phyloP scores from a whole-genome alignment of 2,329 filamentous ascomycete genomes.

The Penicillium olsonii region DNA sequence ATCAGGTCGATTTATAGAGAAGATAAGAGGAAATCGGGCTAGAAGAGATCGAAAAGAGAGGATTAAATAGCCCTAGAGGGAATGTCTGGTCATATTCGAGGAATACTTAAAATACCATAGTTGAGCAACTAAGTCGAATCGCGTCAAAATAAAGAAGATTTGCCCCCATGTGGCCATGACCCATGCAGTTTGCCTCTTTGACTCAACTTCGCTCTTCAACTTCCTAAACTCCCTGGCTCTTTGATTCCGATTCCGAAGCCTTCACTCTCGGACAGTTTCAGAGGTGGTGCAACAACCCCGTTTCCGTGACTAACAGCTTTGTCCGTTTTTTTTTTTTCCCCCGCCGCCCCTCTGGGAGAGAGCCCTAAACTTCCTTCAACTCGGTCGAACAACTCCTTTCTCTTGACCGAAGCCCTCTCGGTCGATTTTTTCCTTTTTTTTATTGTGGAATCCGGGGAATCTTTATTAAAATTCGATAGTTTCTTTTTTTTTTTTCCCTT shows the following conservation, averaged over 20 bases:
- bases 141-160: neutral
- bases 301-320: slow-evolving; percentile 42
- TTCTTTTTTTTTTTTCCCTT: slow-evolving; percentile 16
- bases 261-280: neutral
- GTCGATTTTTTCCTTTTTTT: slow-evolving; percentile 18
- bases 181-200: slow-evolving; percentile 2
- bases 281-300: slow-evolving; percentile 17
- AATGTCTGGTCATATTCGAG: too few relatives aligned
- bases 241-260: too few relatives aligned
- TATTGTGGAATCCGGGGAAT: slow-evolving; percentile 34
- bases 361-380: slow-evolving; percentile 15
- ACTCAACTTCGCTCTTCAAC: neutral
- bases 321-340: slow-evolving; percentile 21
- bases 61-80: too few relatives aligned
- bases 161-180: slow-evolving; percentile 15
- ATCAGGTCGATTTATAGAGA: neutral
- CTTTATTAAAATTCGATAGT: slow-evolving; percentile 19
- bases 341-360: slow-evolving; percentile 24
- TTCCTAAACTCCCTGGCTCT: neutral
- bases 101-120: too few relatives aligned
- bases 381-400: slow-evolving; percentile 14
- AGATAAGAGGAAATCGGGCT: too few relatives aligned
- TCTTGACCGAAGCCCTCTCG: slow-evolving; percentile 21
- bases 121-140: too few relatives aligned
- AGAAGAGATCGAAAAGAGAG: too few relatives aligned